A percentile compares a stretch with the other conserved stretches of the same genome.
These are phyloP conservation scores for Oryza glaberrima DNA, from an alignment of 176 grass and related monocot genomes.

Conservation along the genomic window DNA sequence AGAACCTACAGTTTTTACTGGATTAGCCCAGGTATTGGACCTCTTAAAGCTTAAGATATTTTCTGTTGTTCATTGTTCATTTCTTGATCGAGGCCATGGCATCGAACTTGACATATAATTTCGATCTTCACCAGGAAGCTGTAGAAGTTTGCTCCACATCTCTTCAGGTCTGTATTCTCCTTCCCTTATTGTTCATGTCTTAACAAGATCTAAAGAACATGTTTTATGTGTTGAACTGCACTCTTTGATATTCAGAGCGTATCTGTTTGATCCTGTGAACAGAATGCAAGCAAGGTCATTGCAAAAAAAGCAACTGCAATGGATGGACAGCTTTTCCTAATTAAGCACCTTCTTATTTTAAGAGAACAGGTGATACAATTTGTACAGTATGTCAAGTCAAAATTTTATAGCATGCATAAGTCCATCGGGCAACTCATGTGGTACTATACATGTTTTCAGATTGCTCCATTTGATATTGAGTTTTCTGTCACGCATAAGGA, in stretches of 20 bases:
- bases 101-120: conserved; percentile 45
- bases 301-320: conserved; percentile 80
- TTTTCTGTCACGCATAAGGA: conserved; percentile 97
- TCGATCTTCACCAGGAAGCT: conserved; percentile 72
- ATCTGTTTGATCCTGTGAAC: conserved; percentile 43
- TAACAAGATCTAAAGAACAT: not conserved
- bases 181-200: conserved; percentile 28
- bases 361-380: conserved; percentile 77
- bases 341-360: conserved; percentile 97
- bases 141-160: conserved; percentile 93
- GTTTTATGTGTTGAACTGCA: conserved; percentile 7
- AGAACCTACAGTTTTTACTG: conserved; percentile 93
- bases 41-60: conserved; percentile 31
- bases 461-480: conserved; percentile 90
- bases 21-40: conserved; percentile 86
- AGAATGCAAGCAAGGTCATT: conserved; percentile 89
- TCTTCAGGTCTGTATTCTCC: conserved; percentile 67
- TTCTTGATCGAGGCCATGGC: conserved; percentile 14
- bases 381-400: conserved; percentile 2
- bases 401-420: conserved; percentile 25
- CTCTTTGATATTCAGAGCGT: conserved; percentile 42
- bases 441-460: conserved; percentile 54
- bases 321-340: conserved; percentile 97
- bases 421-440: conserved; percentile 35
- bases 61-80: conserved; percentile 34